Evolutionary conservation across 129 eudicot genomes (phyloP), one percentile per base, ranked within the genome.

Genomic region (Flaveria brownii): DNA sequence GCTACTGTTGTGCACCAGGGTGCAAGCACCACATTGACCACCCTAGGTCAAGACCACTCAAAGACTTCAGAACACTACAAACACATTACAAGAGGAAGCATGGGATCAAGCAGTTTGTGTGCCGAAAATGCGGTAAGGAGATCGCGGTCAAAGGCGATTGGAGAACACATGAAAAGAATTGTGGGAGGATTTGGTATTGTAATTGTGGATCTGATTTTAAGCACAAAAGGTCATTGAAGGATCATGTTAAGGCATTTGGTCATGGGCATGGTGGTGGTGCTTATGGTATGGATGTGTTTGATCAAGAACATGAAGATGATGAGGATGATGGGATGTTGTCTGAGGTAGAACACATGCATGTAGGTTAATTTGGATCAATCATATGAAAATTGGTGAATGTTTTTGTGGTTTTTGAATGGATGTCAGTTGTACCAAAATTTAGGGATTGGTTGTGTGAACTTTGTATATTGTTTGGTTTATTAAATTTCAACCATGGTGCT

Each of bases 81-180:
- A 90, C 91, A 22, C 96, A 90, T 74, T 90, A 87, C 88, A 90
- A 90, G 67, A 83, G 96, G 43, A 90, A 88, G 84, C 96, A 90
- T 70, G 92, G 96, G 9, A 59, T 63, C 61, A 90, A 86, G 68
- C 81, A 82, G 20, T 90, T 90, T 79, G 77, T 33, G 80, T 90
- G 96, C 61, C 72, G 85, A 42, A 86, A 86, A 83, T 88, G 96
- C 46, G 88, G 84, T 5, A 90, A 90, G 57, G 84, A 83, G 8
- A 85, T 86, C 42, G 96, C 93, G 0, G 93, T 90, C 1, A 90
- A 86, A 23, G 93, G 96, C 6, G 96, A 90, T 28, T 88, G 96
- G 96, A 80, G 96, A 68, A 90, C 96, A 12, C 96, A 90, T 76
- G 96, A 90, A 79, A 90, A 90, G 80, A 90, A 87, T 56, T 90